Evolutionary conservation across 352 stramenopile genomes (phyloP).

Genomic region (Globisporangium polare): DNA sequence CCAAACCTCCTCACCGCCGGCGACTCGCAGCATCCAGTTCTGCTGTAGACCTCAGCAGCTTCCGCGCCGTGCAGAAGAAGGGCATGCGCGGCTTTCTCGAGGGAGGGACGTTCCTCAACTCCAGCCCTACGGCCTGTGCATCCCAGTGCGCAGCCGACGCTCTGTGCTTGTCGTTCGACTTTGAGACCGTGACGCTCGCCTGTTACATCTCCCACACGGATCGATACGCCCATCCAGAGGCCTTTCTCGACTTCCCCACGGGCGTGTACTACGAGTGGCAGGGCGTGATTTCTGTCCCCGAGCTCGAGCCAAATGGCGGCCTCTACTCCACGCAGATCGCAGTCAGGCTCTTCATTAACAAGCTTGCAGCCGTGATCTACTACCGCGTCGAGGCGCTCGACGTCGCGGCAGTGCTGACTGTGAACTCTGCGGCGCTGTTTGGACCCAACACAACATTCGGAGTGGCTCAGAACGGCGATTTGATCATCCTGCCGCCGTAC

Average conservation of each 20-base stretch:
- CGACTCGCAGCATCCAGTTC: slow-evolving; percentile 2
- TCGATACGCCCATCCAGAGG: slow-evolving; percentile 54
- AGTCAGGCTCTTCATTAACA: slow-evolving; percentile 45
- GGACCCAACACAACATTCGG: slow-evolving; percentile 19
- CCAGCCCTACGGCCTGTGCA: slow-evolving; percentile 35
- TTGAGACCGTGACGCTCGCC: slow-evolving; percentile 43
- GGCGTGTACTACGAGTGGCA: slow-evolving; percentile 82
- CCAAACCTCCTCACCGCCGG: too few relatives aligned
- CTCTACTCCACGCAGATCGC: slow-evolving; percentile 53
- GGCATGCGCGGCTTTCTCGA: slow-evolving; percentile 58
- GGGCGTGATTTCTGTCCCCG: slow-evolving; percentile 33
- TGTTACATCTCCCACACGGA: slow-evolving; percentile 79
- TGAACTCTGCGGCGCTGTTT: slow-evolving; percentile 26
- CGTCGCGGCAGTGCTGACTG: slow-evolving; percentile 2
- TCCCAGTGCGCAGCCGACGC: slow-evolving; percentile 38
- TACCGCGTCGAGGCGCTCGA: slow-evolving; percentile 39
- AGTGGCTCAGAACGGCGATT: slow-evolving; percentile 31
- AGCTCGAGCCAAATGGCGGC: slow-evolving; percentile 58
- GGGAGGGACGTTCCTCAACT: slow-evolving; percentile 39
- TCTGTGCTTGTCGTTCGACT: slow-evolving; percentile 71
- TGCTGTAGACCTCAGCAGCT: slow-evolving; percentile 21
- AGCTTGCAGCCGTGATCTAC: slow-evolving; percentile 53
- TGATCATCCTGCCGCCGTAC: slow-evolving; percentile 50
- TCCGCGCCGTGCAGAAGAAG: slow-evolving; percentile 36
- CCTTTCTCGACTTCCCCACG: slow-evolving; percentile 61